phyloP scores from a whole-genome alignment of 83 land plant species.

The Picea mariana region DNA sequence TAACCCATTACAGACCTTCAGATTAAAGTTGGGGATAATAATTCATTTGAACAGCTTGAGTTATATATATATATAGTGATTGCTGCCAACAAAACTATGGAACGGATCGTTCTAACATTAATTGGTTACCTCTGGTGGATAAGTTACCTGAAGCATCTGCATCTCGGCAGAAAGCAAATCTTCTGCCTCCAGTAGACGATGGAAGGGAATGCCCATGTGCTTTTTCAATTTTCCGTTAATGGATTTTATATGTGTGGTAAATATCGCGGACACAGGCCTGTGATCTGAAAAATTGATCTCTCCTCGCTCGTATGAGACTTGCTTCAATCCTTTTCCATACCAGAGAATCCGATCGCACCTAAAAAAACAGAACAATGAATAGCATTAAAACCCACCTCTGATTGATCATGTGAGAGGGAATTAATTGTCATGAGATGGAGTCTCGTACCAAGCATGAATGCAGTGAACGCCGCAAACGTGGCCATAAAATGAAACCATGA shows the following conservation, averaged over 20 bases:
- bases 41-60: no score
- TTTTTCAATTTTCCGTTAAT: slow-evolving; percentile 2
- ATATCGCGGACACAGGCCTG: slow-evolving; percentile 45
- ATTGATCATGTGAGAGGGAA: neutral
- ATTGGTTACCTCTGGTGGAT: no score
- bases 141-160: no score
- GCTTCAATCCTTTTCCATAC: slow-evolving; percentile 51
- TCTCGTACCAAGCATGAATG: slow-evolving; percentile 75
- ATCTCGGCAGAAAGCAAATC: no score
- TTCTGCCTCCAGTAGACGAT: no score
- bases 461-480: slow-evolving; percentile 47
- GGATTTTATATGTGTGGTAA: slow-evolving; percentile 20
- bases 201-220: no score
- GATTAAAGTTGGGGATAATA: no score
- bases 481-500: slow-evolving; percentile 14
- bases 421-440: neutral
- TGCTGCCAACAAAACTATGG: no score
- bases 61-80: no score
- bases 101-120: no score
- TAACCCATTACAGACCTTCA: no score
- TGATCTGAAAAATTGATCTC: slow-evolving; percentile 58
- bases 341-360: slow-evolving; percentile 63
- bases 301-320: slow-evolving; percentile 33
- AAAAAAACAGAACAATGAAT: neutral
- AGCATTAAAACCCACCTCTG: neutral